phyloP scores from a whole-genome alignment of 2,329 filamentous ascomycete species.

The Monosporascus sp. region DNA sequence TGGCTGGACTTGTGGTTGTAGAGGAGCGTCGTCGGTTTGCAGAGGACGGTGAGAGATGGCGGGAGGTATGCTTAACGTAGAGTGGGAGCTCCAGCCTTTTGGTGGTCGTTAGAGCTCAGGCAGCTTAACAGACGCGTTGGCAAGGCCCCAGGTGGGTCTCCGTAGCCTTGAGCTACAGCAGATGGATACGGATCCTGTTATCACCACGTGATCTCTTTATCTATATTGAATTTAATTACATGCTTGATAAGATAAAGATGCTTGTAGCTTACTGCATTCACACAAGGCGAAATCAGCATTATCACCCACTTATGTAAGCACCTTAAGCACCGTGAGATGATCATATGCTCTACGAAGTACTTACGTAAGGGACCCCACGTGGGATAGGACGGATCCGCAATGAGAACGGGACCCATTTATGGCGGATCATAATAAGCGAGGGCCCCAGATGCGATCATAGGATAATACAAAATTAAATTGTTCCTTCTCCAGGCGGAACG shows the following conservation, averaged over 20 bases:
- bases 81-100: constrained; percentile 1
- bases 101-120: constrained; percentile 4
- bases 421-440: too few species aligned
- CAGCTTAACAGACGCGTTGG: constrained; percentile 8
- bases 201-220: neutral
- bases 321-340: too few species aligned
- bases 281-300: too few species aligned
- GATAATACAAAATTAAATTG: too few species aligned
- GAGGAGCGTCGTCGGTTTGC: neutral
- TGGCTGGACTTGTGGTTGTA: neutral
- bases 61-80: neutral
- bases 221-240: neutral
- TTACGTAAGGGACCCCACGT: too few species aligned
- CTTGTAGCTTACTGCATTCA: too few species aligned
- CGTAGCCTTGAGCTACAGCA: neutral
- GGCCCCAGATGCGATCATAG: too few species aligned
- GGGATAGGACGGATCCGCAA: too few species aligned
- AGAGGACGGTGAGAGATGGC: neutral
- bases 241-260: neutral
- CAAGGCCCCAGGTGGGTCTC: neutral
- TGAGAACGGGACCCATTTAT: too few species aligned
- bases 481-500: too few species aligned
- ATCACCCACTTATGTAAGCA: too few species aligned
- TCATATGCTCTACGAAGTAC: too few species aligned
- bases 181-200: neutral